These are phyloP conservation scores for Vitis rupestris DNA, from an alignment of 164 flowering plant species.

Conservation along the genomic window DNA sequence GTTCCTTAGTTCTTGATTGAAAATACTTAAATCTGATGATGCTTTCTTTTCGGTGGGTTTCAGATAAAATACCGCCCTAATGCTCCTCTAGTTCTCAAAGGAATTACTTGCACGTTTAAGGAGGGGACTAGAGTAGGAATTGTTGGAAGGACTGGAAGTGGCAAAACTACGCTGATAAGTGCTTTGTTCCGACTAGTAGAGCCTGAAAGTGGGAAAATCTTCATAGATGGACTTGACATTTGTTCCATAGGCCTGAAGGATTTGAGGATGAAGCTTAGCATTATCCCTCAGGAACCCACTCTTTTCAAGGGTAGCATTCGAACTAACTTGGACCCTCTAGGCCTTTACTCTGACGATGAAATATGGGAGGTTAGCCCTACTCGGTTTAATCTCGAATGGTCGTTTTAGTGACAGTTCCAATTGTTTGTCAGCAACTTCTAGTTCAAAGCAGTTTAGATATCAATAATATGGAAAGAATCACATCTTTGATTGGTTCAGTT, in stretches of 20 bases:
- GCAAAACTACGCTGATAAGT: slow-evolving; percentile 77
- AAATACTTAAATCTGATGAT: background rate
- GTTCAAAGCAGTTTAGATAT: no score
- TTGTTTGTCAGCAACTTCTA: no score
- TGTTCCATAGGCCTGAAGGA: slow-evolving; percentile 75
- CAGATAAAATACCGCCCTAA: slow-evolving; percentile 81
- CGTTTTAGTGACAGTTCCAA: background rate
- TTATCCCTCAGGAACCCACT: slow-evolving; percentile 92
- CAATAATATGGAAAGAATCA: no score
- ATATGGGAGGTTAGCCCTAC: slow-evolving; percentile 67
- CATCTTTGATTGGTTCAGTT: background rate
- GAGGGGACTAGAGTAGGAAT: slow-evolving; percentile 80
- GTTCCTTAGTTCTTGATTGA: background rate
- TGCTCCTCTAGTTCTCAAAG: slow-evolving; percentile 81
- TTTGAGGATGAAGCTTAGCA: slow-evolving; percentile 71
- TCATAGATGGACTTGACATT: slow-evolving; percentile 71
- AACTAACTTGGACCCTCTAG: slow-evolving; percentile 79
- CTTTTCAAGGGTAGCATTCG: slow-evolving; percentile 81
- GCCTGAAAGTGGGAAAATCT: slow-evolving; percentile 62
- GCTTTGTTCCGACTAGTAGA: slow-evolving; percentile 87
- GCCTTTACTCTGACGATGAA: slow-evolving; percentile 65
- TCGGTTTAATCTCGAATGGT: background rate
- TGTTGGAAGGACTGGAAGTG: slow-evolving; percentile 95
- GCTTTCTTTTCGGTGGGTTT: slow-evolving; percentile 4
- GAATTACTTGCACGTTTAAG: slow-evolving; percentile 72